A percentile compares a stretch with the other conserved stretches of the same genome.
These are phyloP conservation scores for Fomitopsis palustris DNA, from an alignment of 1,284 basidiomycete species.

Conservation along the genomic window DNA sequence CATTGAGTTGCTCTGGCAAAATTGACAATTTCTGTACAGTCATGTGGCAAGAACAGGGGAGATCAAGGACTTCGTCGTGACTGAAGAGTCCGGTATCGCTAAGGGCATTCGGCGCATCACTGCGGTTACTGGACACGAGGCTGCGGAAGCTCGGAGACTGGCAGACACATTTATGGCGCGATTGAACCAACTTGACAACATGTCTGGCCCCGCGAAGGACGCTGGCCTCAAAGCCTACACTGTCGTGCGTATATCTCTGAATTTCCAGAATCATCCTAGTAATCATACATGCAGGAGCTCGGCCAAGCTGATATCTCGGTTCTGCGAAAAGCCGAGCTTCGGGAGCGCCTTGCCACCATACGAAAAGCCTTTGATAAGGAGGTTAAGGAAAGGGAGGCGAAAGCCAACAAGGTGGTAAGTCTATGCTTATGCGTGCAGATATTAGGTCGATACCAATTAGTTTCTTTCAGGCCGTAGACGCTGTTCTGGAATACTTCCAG, in stretches of 20 bases:
- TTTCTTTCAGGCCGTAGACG: constrained; percentile 61
- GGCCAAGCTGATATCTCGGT: constrained; percentile 87
- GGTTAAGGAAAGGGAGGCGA: constrained; percentile 78
- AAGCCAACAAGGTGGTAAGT: constrained; percentile 76
- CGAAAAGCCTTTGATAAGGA: constrained; percentile 87
- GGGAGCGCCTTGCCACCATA: constrained; percentile 68
- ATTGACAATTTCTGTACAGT: constrained; percentile 32
- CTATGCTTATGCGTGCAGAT: not conserved
- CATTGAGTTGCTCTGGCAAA: not conserved
- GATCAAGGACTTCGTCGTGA: constrained; percentile 94
- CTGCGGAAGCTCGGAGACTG: constrained; percentile 72
- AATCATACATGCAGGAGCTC: constrained; percentile 60
- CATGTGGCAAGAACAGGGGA: constrained; percentile 95
- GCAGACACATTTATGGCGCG: constrained; percentile 66
- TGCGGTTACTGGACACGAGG: constrained; percentile 94
- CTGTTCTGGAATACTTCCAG: constrained; percentile 70
- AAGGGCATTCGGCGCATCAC: constrained; percentile 96
- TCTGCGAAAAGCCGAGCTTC: constrained; percentile 78
- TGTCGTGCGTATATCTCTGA: constrained; percentile 48
- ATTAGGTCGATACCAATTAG: too few species aligned
- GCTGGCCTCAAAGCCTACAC: constrained; percentile 78
- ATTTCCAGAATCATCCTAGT: not conserved
- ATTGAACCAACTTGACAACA: constrained; percentile 62
- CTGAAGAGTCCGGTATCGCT: constrained; percentile 95
- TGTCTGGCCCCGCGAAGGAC: constrained; percentile 84